A percentile compares a stretch with the other conserved stretches of the same genome.
phyloP scores from a whole-genome alignment of 1,284 basidiomycete genomes.

The Apiotrichum sp. region DNA sequence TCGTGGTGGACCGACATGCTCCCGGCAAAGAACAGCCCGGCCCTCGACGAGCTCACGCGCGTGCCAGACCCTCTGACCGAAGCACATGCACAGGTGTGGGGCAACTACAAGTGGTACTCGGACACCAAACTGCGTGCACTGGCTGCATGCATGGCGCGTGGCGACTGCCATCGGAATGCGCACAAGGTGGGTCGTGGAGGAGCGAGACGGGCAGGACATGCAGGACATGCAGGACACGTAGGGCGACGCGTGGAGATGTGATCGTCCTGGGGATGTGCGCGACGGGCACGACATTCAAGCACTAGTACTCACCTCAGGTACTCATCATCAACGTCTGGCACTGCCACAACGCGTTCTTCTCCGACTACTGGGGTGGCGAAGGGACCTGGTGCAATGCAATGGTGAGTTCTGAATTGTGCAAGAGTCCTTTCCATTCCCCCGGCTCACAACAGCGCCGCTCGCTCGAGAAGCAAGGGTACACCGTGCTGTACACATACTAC shows the following conservation, averaged over 20 bases:
- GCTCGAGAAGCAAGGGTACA: conserved; percentile 5
- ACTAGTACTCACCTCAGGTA: not conserved
- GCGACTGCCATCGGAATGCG: conserved; percentile 11
- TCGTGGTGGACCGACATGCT: not conserved
- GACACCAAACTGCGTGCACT: conserved; percentile 14
- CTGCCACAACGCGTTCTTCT: conserved; percentile 2
- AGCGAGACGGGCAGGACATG: no score
- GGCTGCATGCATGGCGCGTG: conserved; percentile 8
- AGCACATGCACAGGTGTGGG: not conserved
- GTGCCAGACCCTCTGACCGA: not conserved
- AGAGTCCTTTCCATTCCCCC: no score
- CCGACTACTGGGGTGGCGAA: conserved; percentile 6
- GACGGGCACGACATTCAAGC: no score
- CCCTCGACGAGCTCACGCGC: not conserved
- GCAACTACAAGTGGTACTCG: conserved; percentile 15
- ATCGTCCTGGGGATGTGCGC: no score
- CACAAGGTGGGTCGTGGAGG: no score
- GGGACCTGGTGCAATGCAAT: conserved; percentile 2
- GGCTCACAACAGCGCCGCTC: not conserved
- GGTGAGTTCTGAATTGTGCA: not conserved
- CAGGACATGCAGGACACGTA: no score
- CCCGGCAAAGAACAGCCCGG: not conserved
- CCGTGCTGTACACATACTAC: not conserved
- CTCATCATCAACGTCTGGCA: conserved; percentile 7
- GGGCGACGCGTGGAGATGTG: no score